These are phyloP conservation scores for Begonia fuchsioides DNA, from an alignment of 306 rosid species.

Conservation along the genomic window DNA sequence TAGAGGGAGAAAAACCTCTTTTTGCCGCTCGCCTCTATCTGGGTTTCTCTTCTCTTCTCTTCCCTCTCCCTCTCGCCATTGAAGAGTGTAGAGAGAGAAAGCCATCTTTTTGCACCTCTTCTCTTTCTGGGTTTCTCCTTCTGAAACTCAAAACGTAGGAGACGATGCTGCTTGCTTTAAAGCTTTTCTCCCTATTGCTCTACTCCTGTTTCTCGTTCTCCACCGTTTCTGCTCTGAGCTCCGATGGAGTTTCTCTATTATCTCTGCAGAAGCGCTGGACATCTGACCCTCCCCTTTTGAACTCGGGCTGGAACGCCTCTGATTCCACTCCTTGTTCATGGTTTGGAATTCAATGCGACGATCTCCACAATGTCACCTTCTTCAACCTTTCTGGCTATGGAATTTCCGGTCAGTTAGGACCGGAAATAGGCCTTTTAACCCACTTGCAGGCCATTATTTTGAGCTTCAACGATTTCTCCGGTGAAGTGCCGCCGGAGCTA, in stretches of 20 bases:
- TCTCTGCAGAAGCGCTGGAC: constrained; percentile 45
- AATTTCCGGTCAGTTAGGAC: constrained; percentile 42
- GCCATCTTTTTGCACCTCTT: no score
- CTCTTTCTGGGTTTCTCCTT: no score
- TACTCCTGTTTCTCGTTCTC: constrained; percentile 16
- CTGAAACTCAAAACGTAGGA: no score
- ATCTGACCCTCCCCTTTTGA: constrained; percentile 18
- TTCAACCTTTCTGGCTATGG: constrained; percentile 34
- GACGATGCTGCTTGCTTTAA: constrained; percentile 14
- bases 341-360: constrained; percentile 51
- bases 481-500: constrained; percentile 27
- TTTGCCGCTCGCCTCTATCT: no score
- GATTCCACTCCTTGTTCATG: constrained; percentile 67
- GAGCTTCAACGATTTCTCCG: constrained; percentile 21
- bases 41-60: no score
- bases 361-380: constrained; percentile 19
- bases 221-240: constrained; percentile 24
- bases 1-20: no score
- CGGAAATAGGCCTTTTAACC: constrained; percentile 28
- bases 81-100: no score
- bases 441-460: constrained; percentile 29
- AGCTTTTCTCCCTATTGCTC: constrained; percentile 14
- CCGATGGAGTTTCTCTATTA: constrained; percentile 44
- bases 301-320: constrained; percentile 42
- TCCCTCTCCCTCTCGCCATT: no score